Evolutionary conservation across 2,329 filamentous ascomycete species (phyloP).

Genomic region (Penicillium janthinellum): DNA sequence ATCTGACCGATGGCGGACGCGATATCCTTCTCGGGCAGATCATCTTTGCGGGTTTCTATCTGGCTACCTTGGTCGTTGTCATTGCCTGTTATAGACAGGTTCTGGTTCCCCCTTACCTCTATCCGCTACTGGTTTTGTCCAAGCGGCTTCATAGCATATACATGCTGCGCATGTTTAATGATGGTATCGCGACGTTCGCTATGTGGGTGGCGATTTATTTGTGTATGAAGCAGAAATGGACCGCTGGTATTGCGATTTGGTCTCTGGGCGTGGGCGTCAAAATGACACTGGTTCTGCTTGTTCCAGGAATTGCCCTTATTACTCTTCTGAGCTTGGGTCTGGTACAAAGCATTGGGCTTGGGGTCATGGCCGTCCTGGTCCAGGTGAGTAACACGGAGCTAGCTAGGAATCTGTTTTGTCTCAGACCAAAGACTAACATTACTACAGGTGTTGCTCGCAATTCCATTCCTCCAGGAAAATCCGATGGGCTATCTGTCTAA

Average conservation of each 20-base stretch:
- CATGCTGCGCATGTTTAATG: slow-evolving; percentile 90
- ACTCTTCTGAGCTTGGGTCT: slow-evolving; percentile 74
- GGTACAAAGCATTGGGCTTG: slow-evolving; percentile 65
- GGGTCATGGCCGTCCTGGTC: slow-evolving; percentile 71
- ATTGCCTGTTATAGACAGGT: slow-evolving; percentile 71
- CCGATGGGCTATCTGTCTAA: slow-evolving; percentile 71
- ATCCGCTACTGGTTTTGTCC: slow-evolving; percentile 81
- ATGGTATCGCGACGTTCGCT: slow-evolving; percentile 82
- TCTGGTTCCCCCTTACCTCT: slow-evolving; percentile 73
- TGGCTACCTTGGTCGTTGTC: slow-evolving; percentile 73
- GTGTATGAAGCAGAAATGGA: slow-evolving; percentile 75
- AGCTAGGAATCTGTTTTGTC: too few species aligned
- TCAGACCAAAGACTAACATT: neutral
- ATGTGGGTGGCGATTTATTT: slow-evolving; percentile 79
- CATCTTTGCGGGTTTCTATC: slow-evolving; percentile 78
- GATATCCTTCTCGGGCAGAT: slow-evolving; percentile 81
- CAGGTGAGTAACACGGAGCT: slow-evolving; percentile 58
- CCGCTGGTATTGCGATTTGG: slow-evolving; percentile 70
- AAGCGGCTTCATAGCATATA: slow-evolving; percentile 95
- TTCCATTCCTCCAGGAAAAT: slow-evolving; percentile 69
- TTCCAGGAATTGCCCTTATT: slow-evolving; percentile 78
- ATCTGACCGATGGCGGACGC: slow-evolving; percentile 72
- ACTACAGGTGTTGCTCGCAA: slow-evolving; percentile 54
- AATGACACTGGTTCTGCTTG: slow-evolving; percentile 83
- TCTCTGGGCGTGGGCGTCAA: slow-evolving; percentile 85